Conservation (phyloP, 768 basidiomycete species). For the Tricholoma hemisulphureum region DNA sequence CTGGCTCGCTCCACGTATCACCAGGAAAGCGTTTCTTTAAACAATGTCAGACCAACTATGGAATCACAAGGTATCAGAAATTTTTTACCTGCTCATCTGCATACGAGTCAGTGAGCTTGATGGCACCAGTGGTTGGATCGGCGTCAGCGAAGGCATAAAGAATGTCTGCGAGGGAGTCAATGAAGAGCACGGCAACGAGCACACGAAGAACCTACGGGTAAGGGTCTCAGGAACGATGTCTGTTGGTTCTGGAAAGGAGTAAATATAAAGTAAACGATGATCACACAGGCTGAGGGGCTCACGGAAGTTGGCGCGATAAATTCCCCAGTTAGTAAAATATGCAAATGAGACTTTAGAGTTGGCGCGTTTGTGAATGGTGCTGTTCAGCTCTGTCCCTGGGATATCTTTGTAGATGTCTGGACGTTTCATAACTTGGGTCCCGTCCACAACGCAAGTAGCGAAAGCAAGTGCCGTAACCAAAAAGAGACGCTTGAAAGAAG, state of each 20-base stretch:
- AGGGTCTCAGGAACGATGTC: slow-evolving; percentile 57
- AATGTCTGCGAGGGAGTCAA: slow-evolving; percentile 40
- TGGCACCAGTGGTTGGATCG: slow-evolving; percentile 55
- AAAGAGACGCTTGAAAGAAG: slow-evolving; percentile 23
- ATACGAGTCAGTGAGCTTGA: slow-evolving; percentile 68
- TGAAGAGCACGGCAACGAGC: neutral
- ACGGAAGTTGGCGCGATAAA: slow-evolving; percentile 67
- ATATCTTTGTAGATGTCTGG: slow-evolving; percentile 46
- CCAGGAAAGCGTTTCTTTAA: slow-evolving; percentile 67
- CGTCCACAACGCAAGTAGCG: slow-evolving; percentile 26
- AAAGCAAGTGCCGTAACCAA: slow-evolving; percentile 24
- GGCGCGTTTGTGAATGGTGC: slow-evolving; percentile 41
- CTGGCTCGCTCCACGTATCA: slow-evolving; percentile 72
- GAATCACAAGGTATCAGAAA: neutral
- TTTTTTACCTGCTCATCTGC: slow-evolving; percentile 63
- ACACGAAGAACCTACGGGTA: slow-evolving; percentile 50
- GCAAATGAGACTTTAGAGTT: slow-evolving; percentile 42
- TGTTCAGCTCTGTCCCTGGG: slow-evolving; percentile 32
- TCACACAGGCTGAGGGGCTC: slow-evolving; percentile 15
- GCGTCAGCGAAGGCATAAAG: slow-evolving; percentile 81
- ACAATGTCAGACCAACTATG: slow-evolving; percentile 15
- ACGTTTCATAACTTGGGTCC: slow-evolving; percentile 55
- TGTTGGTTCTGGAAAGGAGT: slow-evolving; percentile 50
- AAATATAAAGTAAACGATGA: slow-evolving; percentile 2
- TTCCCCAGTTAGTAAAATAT: slow-evolving; percentile 66